These are phyloP conservation scores for Phytophthora agathidicida DNA, from an alignment of 352 stramenopile species.

Conservation along the genomic window DNA sequence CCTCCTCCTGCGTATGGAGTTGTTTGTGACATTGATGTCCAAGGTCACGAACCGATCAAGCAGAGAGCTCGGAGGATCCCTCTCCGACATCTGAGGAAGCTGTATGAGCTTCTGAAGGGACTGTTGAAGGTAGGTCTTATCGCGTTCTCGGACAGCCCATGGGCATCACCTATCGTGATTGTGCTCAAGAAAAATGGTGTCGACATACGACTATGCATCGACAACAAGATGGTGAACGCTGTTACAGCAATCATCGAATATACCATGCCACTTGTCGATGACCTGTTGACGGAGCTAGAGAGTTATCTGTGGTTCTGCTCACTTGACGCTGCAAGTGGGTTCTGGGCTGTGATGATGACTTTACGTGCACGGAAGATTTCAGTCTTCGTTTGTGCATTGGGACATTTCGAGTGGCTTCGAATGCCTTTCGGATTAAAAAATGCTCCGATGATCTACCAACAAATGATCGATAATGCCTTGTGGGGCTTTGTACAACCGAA, in stretches of 20 bases:
- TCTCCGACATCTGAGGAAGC: background rate
- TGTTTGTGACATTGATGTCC: conserved; percentile 1
- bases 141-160: background rate
- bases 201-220: no score
- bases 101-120: background rate
- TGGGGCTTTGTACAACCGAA: no score
- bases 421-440: no score
- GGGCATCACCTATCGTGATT: background rate
- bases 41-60: background rate
- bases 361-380: background rate
- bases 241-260: background rate
- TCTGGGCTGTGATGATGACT: conserved; percentile 2
- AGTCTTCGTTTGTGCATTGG: background rate
- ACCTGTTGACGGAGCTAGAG: background rate
- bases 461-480: no score
- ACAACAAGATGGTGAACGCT: background rate
- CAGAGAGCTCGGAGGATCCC: no score
- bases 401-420: background rate
- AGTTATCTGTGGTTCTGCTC: no score
- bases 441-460: no score
- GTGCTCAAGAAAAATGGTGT: background rate
- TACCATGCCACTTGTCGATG: background rate
- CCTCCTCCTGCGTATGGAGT: background rate
- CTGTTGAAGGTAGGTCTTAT: background rate
- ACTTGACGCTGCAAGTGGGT: background rate